A percentile compares a stretch with the other conserved stretches of the same genome.
These are phyloP conservation scores for Neurospora sp. DNA, from an alignment of 495 filamentous ascomycete species.

Conservation along the genomic window DNA sequence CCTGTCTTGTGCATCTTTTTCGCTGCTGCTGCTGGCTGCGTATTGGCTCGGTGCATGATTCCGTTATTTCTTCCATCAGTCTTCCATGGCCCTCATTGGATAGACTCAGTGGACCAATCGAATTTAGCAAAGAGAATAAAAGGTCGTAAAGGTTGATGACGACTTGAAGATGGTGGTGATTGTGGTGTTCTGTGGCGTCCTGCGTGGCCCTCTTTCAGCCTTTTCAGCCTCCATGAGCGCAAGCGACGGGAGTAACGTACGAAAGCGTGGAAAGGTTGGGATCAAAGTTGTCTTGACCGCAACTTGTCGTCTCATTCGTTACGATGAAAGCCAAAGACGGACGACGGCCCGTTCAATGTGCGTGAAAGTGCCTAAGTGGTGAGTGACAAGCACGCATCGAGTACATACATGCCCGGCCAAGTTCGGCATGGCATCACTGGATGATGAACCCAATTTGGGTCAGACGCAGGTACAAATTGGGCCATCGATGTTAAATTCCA, in stretches of 20 bases:
- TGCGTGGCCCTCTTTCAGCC: neutral
- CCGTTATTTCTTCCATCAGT: neutral
- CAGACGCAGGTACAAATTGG: slow-evolving; percentile 13
- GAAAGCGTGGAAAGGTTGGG: neutral
- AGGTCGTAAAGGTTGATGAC: neutral
- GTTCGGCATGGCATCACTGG: neutral
- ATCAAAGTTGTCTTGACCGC: neutral
- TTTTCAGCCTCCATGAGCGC: neutral
- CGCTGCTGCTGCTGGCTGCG: neutral
- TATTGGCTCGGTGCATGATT: neutral
- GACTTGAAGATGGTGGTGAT: neutral
- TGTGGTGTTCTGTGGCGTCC: neutral
- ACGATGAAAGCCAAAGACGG: neutral
- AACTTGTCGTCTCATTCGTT: neutral
- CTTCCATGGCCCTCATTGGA: neutral
- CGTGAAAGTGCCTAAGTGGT: neutral
- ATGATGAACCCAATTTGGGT: neutral
- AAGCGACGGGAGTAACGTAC: neutral
- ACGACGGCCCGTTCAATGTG: neutral
- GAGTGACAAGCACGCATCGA: neutral
- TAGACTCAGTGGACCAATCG: neutral
- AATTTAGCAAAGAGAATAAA: neutral
- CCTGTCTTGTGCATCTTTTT: neutral
- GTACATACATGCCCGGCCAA: neutral
- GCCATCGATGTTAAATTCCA: neutral